phyloP scores from a whole-genome alignment of 2,329 filamentous ascomycete genomes.

The Aspergillus amoenus region DNA sequence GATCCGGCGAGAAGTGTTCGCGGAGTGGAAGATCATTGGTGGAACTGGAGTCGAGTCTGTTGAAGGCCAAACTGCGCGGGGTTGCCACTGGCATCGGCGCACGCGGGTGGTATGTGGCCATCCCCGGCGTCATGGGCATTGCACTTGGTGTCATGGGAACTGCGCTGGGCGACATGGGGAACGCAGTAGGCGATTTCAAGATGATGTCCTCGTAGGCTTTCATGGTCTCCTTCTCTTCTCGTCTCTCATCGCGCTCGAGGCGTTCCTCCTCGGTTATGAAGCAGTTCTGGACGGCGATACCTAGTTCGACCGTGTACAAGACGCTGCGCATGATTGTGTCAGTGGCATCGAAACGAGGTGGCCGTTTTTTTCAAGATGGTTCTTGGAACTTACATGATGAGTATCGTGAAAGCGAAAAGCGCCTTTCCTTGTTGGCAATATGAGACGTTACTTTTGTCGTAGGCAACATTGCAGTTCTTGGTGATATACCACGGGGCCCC shows the following conservation, averaged over 20 bases:
- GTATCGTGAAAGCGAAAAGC: constrained; percentile 55
- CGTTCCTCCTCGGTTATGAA: constrained; percentile 43
- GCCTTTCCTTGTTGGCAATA: constrained; percentile 64
- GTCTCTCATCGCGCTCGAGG: constrained; percentile 31
- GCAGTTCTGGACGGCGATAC: constrained; percentile 50
- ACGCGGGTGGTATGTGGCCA: constrained; percentile 1
- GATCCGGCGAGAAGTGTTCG: constrained; percentile 27
- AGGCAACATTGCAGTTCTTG: constrained; percentile 57
- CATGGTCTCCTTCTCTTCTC: constrained; percentile 38
- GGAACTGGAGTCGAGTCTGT: constrained; percentile 37
- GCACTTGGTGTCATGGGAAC: constrained; percentile 9
- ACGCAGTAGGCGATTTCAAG: constrained; percentile 38
- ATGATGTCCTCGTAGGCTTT: constrained; percentile 44
- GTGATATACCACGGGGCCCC: constrained; percentile 65
- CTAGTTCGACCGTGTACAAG: constrained; percentile 51
- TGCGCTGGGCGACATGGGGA: constrained; percentile 30
- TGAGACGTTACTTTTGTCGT: constrained; percentile 43
- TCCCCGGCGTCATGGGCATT: background rate
- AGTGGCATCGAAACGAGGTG: background rate
- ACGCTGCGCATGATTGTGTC: constrained; percentile 35
- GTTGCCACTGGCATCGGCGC: constrained; percentile 25
- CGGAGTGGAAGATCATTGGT: constrained; percentile 42
- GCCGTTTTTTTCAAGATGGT: background rate
- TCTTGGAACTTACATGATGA: constrained; percentile 51
- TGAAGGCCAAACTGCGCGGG: constrained; percentile 45